A percentile compares a stretch with the other conserved stretches of the same genome.
Conservation (phyloP, 345 rosid genomes). For the Gossypium mustelinum region DNA sequence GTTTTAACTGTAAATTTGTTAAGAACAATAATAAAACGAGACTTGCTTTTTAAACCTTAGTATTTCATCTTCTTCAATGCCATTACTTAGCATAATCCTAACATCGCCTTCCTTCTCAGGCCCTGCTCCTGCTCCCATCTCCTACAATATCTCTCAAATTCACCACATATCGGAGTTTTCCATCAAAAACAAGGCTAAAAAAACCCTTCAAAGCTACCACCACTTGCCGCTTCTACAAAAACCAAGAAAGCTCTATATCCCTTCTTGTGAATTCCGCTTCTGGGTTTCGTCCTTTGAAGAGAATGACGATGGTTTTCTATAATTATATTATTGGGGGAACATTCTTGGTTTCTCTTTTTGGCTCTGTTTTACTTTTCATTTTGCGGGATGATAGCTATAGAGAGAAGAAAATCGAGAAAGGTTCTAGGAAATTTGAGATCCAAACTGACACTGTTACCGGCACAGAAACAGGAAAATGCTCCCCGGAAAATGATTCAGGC, state of each 20-base stretch:
- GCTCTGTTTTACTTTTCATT: conserved; percentile 25
- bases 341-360: conserved; percentile 30
- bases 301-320: background rate
- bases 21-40: background rate
- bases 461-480: background rate
- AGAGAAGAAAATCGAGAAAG: conserved; percentile 10
- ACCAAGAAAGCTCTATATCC: background rate
- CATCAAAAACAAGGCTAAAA: background rate
- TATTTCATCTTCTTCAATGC: background rate
- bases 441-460: conserved; percentile 7
- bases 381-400: conserved; percentile 21
- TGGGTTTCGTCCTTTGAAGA: too few relatives aligned
- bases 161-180: background rate
- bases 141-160: background rate
- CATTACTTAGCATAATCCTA: background rate
- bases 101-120: background rate
- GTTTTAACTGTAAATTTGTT: background rate
- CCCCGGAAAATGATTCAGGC: conserved; percentile 18
- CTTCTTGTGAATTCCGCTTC: too few relatives aligned
- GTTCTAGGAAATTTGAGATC: background rate
- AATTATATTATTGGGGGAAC: conserved; percentile 24
- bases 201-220: background rate
- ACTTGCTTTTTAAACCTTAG: background rate
- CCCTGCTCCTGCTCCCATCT: background rate
- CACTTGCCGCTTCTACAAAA: background rate